Conservation (phyloP, 1,284 basidiomycete genomes). For the Pyrrhoderma noxium region DNA sequence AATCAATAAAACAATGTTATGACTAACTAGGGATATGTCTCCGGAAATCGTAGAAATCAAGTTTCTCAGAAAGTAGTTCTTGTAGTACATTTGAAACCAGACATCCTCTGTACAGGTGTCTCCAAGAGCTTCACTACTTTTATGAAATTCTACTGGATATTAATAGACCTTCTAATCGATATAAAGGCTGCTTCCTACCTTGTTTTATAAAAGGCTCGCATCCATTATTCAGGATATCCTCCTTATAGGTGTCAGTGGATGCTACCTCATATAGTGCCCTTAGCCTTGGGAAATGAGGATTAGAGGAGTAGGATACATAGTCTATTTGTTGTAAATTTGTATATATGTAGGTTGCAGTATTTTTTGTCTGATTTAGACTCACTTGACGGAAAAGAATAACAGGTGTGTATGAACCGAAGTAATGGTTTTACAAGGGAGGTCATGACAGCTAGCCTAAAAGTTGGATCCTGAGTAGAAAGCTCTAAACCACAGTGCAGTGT, state of each 20-base stretch:
- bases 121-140: slow-evolving; percentile 3
- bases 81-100: neutral
- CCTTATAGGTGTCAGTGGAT: too few relatives aligned
- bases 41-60: neutral
- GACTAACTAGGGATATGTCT: neutral
- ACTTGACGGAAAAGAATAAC: neutral
- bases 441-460: neutral
- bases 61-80: neutral
- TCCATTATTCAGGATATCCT: too few relatives aligned
- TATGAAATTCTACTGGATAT: neutral
- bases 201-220: neutral
- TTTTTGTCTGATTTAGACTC: neutral
- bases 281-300: slow-evolving; percentile 1
- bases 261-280: slow-evolving; percentile 1
- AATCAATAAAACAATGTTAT: neutral
- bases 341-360: too few relatives aligned
- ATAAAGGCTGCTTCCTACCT: too few relatives aligned
- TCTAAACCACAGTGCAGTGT: neutral
- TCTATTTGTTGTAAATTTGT: too few relatives aligned
- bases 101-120: neutral
- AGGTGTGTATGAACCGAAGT: neutral
- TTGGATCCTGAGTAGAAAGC: neutral
- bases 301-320: slow-evolving; percentile 2
- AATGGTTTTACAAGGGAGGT: neutral
- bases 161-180: too few relatives aligned